Evolutionary conservation across 352 stramenopile species (phyloP), one percentile per base, ranked within the genome.

Genomic region (Globisporangium nagaii): DNA sequence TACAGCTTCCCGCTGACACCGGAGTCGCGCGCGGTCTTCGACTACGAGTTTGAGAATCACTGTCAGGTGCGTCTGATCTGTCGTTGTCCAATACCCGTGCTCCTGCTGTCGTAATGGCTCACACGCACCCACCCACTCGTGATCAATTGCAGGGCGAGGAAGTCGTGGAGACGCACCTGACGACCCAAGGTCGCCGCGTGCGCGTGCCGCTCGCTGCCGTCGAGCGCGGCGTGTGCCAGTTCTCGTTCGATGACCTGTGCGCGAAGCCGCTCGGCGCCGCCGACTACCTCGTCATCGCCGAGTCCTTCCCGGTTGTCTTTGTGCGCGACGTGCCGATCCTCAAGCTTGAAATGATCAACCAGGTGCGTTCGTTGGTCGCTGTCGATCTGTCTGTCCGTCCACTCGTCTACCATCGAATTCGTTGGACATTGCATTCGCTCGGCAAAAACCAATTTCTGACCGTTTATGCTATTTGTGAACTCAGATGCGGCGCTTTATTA

Each of bases 181-280:
- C 60, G n/a, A 91, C 76, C 4, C 79, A 92, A 60, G 81, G 81
- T 11, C 79, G 84, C 10, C 63, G 75, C 35, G 79, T 93, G 11
- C 62, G 75, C 27, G 63, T 93, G 8, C 75, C 77, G 2, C 67
- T 84, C 45, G 84, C 79, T 22, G 80, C 79, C 1, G 37, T 79
- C 9, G 58, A 66, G 17, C 62, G 68, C 7, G 66, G 78, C 8
- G 79, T 79, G 3, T 94, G 85, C 49, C 71, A 86, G 51, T 98
- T 99, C 71, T 91, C 88, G 7, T 99, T 99, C 73, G 58, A 87
- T 24, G 96, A 99, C 50, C 58, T 99, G 41, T 99, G 97, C 60
- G 82, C 93, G 41, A 84, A 83, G 19, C 92, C 97, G 5, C 63
- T 98, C 1, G 94, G 93, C 22, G 90, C 94, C 2, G 85, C 90